Evolutionary conservation across 768 basidiomycete species (phyloP).

Genomic region (Pisolithus sp.): DNA sequence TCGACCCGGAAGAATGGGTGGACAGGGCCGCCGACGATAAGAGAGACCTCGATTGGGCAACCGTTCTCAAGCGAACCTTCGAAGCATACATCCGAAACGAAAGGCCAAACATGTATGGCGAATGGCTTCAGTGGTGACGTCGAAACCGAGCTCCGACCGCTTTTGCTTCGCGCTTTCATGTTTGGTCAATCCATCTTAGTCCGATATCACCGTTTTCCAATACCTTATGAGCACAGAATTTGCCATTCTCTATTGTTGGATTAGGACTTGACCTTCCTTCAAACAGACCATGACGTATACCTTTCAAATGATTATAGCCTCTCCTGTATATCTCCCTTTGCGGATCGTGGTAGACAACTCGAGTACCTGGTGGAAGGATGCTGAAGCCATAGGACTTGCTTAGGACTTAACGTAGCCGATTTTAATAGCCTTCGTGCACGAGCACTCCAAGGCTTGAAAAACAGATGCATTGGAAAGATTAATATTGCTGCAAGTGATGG

Average conservation of each 20-base stretch:
- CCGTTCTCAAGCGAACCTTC: constrained; percentile 92
- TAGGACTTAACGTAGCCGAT: constrained; percentile 21
- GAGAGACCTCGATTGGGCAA: constrained; percentile 85
- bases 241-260: constrained; percentile 27
- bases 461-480: background rate
- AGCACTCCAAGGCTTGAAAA: background rate
- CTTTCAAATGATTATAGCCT: constrained; percentile 20
- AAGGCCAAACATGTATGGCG: constrained; percentile 92
- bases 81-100: constrained; percentile 91
- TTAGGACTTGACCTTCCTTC: constrained; percentile 21
- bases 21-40: constrained; percentile 54
- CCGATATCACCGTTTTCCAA: constrained; percentile 20
- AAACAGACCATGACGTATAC: constrained; percentile 26
- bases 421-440: constrained; percentile 15
- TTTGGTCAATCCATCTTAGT: constrained; percentile 22
- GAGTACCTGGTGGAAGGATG: constrained; percentile 3
- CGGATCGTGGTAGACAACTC: constrained; percentile 16
- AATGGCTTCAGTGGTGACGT: constrained; percentile 53
- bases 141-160: constrained; percentile 5
- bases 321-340: constrained; percentile 5
- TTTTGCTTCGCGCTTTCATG: constrained; percentile 2
- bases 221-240: constrained; percentile 21
- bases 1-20: constrained; percentile 31
- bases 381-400: constrained; percentile 13
- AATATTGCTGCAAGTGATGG: background rate